phyloP scores from a whole-genome alignment of 257 asterid genomes.

The Galeopsis tetrahit region DNA sequence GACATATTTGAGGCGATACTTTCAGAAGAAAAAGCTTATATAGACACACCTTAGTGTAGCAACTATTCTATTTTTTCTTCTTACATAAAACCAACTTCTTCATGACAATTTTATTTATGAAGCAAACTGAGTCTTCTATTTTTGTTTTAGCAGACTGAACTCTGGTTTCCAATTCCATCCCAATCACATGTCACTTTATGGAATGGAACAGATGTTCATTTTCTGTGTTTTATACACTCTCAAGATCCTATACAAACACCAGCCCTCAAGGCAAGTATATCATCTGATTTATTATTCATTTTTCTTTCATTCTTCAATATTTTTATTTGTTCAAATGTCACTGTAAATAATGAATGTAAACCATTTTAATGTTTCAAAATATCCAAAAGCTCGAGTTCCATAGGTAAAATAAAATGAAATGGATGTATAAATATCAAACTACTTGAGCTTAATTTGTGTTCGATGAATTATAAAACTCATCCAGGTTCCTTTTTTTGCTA shows the following conservation, averaged over 20 bases:
- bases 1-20: constrained; percentile 59
- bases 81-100: constrained; percentile 14
- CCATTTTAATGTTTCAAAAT: too few species aligned
- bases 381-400: too few species aligned
- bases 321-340: background rate
- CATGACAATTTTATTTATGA: constrained; percentile 13
- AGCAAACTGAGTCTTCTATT: background rate
- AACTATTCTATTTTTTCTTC: background rate
- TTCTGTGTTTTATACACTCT: background rate
- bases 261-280: background rate
- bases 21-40: constrained; percentile 72
- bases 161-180: background rate
- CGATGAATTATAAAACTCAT: background rate
- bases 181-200: constrained; percentile 2
- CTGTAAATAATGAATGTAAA: too few species aligned
- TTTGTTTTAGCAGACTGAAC: constrained; percentile 19
- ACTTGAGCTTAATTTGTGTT: background rate
- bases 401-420: too few species aligned
- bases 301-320: background rate
- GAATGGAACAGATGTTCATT: constrained; percentile 16
- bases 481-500: background rate
- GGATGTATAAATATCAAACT: background rate
- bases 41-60: constrained; percentile 33
- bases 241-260: background rate
- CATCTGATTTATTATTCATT: background rate